Base-by-base conservation (phyloP, 164 flowering plant species). In the Tetrastigma voinierianum region DNA sequence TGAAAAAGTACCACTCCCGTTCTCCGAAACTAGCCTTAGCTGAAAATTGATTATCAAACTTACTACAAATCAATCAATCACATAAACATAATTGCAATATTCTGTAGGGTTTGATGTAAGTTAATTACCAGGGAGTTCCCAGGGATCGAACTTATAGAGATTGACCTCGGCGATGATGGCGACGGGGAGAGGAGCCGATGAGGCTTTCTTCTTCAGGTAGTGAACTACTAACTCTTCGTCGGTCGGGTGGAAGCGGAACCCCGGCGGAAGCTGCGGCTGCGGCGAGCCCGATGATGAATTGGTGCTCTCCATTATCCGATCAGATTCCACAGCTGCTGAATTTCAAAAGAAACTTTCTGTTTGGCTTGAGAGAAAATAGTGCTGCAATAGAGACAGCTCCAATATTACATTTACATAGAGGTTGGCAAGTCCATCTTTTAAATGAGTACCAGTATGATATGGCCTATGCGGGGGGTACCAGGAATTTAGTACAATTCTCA, bases 1-100 rank as follows among this genome's bases (percentile, higher is more conserved):
- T 89, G 67, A 90, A 93, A 68, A 93, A 93, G 57, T 90, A 93
- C 98, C 98, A 93, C 59, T 93, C 98, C 48, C 87, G 84, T 61
- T 93, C 97, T 3, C 97, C 97, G 65, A 88, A 92, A 47, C 83
- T 74, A 2, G 98, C 96, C 80, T 88, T 88, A 2, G 88, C 98
- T 92, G 77, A 25, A 59, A 59, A 25, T 3, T 9, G 18, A 52
- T 14, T 10, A 49, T n/a, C n/a, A n/a, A n/a, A n/a, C n/a, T n/a
- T n/a, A n/a, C n/a, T n/a, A n/a, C n/a, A n/a, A n/a, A n/a, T n/a
- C n/a, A n/a, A n/a, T n/a, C n/a, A 63, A 49, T 14, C 52, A 5
- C 52, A 49, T 46, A 21, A 13, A 23, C 16, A 12, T 17, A 23
- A 12, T 23, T 10, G 25, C 1, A 23, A 24, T 57, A 16, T 6